Conservation (phyloP, 1,139 yeast genomes). For the Nadsonia starkeyi-henricii region DNA sequence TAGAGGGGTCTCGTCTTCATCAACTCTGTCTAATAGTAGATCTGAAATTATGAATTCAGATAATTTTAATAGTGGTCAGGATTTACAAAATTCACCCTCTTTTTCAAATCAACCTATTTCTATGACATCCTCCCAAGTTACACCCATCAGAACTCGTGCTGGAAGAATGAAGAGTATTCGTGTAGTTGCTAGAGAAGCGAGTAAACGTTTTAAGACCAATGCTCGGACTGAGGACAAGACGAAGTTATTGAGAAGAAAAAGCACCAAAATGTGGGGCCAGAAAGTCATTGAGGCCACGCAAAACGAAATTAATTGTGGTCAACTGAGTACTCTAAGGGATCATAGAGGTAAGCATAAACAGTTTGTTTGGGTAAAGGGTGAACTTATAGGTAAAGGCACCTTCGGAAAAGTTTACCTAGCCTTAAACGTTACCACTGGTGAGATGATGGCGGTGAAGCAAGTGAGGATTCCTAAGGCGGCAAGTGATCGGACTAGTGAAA, state of each 20-base stretch:
- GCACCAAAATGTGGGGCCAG: constrained; percentile 97
- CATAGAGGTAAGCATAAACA: constrained; percentile 61
- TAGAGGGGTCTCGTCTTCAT: background rate
- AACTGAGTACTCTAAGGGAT: constrained; percentile 43
- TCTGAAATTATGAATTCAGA: constrained; percentile 1
- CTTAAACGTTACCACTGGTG: constrained; percentile 90
- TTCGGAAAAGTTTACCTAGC: constrained; percentile 94
- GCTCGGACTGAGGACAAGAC: constrained; percentile 5
- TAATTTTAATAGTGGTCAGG: background rate
- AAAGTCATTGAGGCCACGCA: constrained; percentile 84
- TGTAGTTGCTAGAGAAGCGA: constrained; percentile 84
- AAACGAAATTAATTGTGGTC: constrained; percentile 43
- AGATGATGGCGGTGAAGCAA: constrained; percentile 97
- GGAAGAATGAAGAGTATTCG: constrained; percentile 75
- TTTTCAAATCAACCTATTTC: background rate
- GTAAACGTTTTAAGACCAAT: constrained; percentile 29
- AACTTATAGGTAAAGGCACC: constrained; percentile 88
- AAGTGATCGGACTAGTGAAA: constrained; percentile 30
- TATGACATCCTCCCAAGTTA: constrained; percentile 4
- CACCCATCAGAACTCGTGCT: constrained; percentile 1
- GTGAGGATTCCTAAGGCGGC: constrained; percentile 52
- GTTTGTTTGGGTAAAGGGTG: constrained; percentile 97
- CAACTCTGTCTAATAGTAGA: background rate
- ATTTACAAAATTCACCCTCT: background rate
- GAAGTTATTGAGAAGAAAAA: constrained; percentile 44